Evolutionary conservation across 305 asterid species (phyloP), one percentile per base, ranked within the genome.

Genomic region (Coffea humblotiana): DNA sequence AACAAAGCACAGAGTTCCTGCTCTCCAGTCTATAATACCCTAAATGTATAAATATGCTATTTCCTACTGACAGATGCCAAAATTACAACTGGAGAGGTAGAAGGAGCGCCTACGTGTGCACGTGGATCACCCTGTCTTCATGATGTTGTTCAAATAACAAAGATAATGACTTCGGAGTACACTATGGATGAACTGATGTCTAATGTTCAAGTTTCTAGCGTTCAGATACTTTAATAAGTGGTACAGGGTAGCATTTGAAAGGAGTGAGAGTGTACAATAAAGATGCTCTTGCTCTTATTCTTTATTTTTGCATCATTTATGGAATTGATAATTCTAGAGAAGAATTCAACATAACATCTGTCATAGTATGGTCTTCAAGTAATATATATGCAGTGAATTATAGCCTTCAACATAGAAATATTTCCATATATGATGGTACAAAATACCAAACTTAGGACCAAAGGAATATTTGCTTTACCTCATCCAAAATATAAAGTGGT

Each of bases 401-500:
- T 21, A n/a, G 66, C n/a, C 66, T 61, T 23, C 27, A n/a, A 61
- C n/a, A 61, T n/a, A 61, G 14, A 61, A 61, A 29, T n/a, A 61
- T 61, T 61, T 61, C 66, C 66, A 61, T 3, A 61, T 29, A 61
- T 61, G 32, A 23, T 61, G 8, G 29, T 21, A 12, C 7, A 60
- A 23, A 60, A 56, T 21, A 6, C 63, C 25, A 56, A 58, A 60
- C 11, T 60, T 60, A 58, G 11, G 64, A 58, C 66, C 66, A n/a
- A 23, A 23, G 2, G 11, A 58, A 58, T n/a, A 13, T 47, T 71
- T 71, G 47, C 21, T 23, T 8, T 88, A 96, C 99, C 98, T 94
- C 99, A 73, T 96, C 99, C 88, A 96, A 90, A 72, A 96, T 96
- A 79, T 96, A 96, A 35, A 96, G 89, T 37, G 99, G 98, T 82